Conservation (phyloP, 2,329 filamentous ascomycete species). For the Curvularia verruculosa region DNA sequence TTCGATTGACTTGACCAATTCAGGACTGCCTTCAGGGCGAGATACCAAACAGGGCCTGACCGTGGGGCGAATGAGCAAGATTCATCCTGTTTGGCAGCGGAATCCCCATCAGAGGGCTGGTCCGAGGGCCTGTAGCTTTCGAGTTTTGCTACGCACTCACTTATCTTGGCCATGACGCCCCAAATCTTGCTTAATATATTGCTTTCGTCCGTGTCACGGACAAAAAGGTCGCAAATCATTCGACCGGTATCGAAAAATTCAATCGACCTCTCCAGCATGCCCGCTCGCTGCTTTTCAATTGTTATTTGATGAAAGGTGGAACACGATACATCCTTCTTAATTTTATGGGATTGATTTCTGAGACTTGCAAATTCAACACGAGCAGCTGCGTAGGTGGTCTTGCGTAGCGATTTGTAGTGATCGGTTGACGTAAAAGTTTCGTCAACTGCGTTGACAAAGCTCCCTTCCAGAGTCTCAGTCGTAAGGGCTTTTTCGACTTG, state of each 20-base stretch:
- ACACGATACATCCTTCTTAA: background rate
- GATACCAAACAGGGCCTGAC: conserved; percentile 4
- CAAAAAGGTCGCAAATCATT: conserved; percentile 31
- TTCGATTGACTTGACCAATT: conserved; percentile 19
- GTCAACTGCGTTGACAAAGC: conserved; percentile 22
- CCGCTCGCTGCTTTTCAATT: conserved; percentile 19
- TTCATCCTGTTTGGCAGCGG: conserved; percentile 10
- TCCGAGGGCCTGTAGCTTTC: conserved; percentile 8
- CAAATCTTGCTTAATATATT: conserved; percentile 35
- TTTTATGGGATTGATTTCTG: background rate
- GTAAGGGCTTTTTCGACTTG: conserved; percentile 34
- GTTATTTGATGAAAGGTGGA: conserved; percentile 25
- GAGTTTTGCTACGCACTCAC: conserved; percentile 4
- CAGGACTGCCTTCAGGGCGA: conserved; percentile 17
- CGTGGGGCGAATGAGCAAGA: conserved; percentile 28
- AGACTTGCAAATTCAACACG: conserved; percentile 7
- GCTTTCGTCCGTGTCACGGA: conserved; percentile 27
- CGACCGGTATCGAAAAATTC: conserved; percentile 23
- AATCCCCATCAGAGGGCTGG: conserved; percentile 13
- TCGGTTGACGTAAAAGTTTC: conserved; percentile 31
- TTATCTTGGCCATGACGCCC: conserved; percentile 33
- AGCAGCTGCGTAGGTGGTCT: conserved; percentile 19
- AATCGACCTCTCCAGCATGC: conserved; percentile 15
- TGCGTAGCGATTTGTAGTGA: conserved; percentile 33
- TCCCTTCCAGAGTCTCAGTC: conserved; percentile 17